Evolutionary conservation across 257 asterid species (phyloP).

Genomic region (Catharanthus roseus): DNA sequence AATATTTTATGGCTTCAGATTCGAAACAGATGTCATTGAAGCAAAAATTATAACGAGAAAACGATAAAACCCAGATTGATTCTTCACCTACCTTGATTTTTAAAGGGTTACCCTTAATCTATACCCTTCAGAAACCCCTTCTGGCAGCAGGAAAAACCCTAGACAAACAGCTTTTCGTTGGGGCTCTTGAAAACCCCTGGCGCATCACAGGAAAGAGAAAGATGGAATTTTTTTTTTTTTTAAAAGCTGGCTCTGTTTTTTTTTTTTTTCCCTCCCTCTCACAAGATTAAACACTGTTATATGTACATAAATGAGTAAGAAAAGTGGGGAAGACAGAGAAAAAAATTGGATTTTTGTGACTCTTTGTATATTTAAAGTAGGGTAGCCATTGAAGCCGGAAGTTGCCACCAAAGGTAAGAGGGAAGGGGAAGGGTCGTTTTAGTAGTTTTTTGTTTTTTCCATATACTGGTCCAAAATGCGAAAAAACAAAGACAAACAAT

Average conservation of each 20-base stretch:
- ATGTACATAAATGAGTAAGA: neutral
- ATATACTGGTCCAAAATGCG: slow-evolving; percentile 11
- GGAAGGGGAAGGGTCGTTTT: neutral
- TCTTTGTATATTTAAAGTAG: neutral
- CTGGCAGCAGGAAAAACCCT: slow-evolving; percentile 54
- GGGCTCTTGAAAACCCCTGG: slow-evolving; percentile 41
- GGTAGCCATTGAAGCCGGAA: slow-evolving; percentile 19
- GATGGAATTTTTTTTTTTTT: neutral
- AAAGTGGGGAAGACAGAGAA: neutral
- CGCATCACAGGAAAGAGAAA: slow-evolving; percentile 4
- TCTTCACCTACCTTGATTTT: slow-evolving; percentile 58
- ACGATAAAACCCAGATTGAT: slow-evolving; percentile 34
- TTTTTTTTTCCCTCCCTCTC: neutral
- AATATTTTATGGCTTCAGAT: slow-evolving; percentile 10
- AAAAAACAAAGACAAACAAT: neutral
- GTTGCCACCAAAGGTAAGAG: too few species aligned
- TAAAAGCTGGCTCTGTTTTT: neutral
- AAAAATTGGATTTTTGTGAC: neutral
- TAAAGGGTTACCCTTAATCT: slow-evolving; percentile 35
- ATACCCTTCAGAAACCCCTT: slow-evolving; percentile 30
- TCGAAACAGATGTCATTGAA: slow-evolving; percentile 10
- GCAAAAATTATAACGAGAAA: slow-evolving; percentile 28
- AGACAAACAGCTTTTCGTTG: slow-evolving; percentile 25
- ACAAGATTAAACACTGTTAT: neutral
- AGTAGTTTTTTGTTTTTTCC: neutral